Base-by-base conservation (phyloP, 1,284 basidiomycete genomes). In the Leucoagaricus sp. region DNA sequence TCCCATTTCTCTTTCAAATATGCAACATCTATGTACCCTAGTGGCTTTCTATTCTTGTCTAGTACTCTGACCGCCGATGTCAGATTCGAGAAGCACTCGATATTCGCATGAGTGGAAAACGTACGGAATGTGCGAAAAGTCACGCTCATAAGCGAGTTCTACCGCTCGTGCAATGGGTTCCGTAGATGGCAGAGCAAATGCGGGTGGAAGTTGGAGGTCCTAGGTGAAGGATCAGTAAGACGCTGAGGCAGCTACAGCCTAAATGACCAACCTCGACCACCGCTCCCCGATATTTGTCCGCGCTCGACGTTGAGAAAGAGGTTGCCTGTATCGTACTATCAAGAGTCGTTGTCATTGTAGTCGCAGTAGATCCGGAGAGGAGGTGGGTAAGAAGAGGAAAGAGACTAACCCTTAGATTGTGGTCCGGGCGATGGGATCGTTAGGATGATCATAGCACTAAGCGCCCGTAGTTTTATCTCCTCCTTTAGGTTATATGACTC, bases 51-150 rank as follows among this genome's bases (percentile, higher is more conserved):
- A 42, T 82, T 78, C 56, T 76, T 78, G 64, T 90, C 86, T 33
- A 95, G 78, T 0, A 96, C 89, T 1, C 93, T 95, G 62, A 10
- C 21, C 41, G 8, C 34, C 12, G 17, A 33, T 13, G 46, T 15
- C 23, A 25, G 33, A 15, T 15, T 31, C 21, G 23, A n/a, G 21
- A n/a, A n/a, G 33, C 4, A 19, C 36, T 8, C 12, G 21, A 17
- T 21, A 15, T 12, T 13, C 31, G 8, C 12, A 29, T 36, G n/a
- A 58, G 15, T 5, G 15, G 23, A 25, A 34, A 10, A 65, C 68
- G 44, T 64, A 95, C 93, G 93, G 93, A 57, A 95, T 88, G 65
- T 94, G 86, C 25, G 93, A 93, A 72, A 94, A 95, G 68, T 95
- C 93, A 42, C 92, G 84, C 63, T 95, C 93, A 65, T 94, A 95